Base-by-base conservation (phyloP, 2,329 filamentous ascomycete species). In the Hansfordia pulvinata region DNA sequence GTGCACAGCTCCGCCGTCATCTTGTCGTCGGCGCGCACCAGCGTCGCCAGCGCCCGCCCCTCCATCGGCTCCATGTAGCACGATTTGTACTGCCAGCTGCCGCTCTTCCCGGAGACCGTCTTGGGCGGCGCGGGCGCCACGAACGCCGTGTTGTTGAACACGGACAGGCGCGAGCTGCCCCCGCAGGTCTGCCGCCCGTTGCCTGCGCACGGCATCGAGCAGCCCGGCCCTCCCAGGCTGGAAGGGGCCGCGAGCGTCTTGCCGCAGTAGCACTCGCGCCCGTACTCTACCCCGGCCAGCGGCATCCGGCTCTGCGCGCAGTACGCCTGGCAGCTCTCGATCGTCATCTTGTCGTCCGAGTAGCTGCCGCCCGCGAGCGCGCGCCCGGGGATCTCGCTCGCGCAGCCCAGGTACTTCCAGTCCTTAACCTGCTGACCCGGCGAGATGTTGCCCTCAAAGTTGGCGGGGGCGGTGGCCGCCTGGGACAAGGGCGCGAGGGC, bases 1-100 rank as follows among this genome's bases (percentile, higher is more conserved):
- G 46, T 45, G 28, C 51, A 53, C 3, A 30, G 31, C 25, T 51
- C 46, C 41, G 52, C 64, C 41, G 60, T 64, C 34, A 63, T 52
- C 11, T 38, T 41, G 12, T 41, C 43, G 32, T 52, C 59, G 34
- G 63, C 56, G 1, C 60, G 35, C 7, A n/a, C n/a, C 5, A 53
- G 35, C 6, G 49, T 51, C 1, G 32, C 26, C 6, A 57, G 42
- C n/a, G 54, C 52, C 11, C 53, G 40, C 6, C 30, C 35, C 15
- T 25, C 37, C 2, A 32, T 46, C 6, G 38, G 44, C 35, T 58
- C 53, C 2, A 49, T 53, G 31, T 49, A 43, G 30, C 54, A 57
- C n/a, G 53, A 51, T 7, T 46, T 39, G 26, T 45, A 44, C 8
- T 29, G 31, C 28, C 50, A 57, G 17, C 21, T 23, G 14, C 20